Conservation (phyloP, 2,329 filamentous ascomycete species). For the Spiromastix sp. region DNA sequence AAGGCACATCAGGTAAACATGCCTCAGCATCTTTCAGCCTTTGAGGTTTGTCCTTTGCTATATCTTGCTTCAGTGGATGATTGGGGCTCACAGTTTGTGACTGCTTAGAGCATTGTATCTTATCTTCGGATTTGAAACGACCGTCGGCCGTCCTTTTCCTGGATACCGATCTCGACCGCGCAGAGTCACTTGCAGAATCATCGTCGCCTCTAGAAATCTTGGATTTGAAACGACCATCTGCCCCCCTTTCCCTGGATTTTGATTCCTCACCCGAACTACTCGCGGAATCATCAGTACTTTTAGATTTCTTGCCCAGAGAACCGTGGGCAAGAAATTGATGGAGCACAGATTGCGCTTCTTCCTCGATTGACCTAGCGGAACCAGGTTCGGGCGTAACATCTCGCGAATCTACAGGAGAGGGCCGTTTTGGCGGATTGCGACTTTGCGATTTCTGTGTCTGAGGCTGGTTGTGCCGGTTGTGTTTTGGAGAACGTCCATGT, state of each 20-base stretch:
- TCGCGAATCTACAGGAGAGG: too few species aligned
- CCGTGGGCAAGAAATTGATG: conserved; percentile 15
- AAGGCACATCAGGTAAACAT: too few species aligned
- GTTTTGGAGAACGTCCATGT: too few species aligned
- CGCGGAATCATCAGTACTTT: not conserved
- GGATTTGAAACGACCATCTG: conserved; percentile 2
- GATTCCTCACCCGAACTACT: not conserved
- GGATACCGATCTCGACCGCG: not conserved
- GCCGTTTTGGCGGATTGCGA: too few species aligned
- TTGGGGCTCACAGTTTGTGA: too few species aligned
- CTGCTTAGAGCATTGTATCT: not conserved
- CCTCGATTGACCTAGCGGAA: too few species aligned
- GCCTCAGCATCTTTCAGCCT: too few species aligned
- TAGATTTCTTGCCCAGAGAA: not conserved
- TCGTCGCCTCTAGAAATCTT: not conserved
- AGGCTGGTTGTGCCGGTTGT: too few species aligned
- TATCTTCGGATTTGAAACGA: not conserved
- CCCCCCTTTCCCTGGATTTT: conserved; percentile 1
- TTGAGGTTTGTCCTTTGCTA: too few species aligned
- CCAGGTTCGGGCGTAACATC: too few species aligned
- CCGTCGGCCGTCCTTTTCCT: conserved; percentile 4
- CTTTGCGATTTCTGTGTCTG: too few species aligned
- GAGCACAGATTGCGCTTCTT: conserved; percentile 17
- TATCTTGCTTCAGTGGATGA: too few species aligned
- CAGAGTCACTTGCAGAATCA: not conserved